Base-by-base conservation (phyloP, 495 filamentous ascomycete genomes). In the Chaetomidium leptoderma region DNA sequence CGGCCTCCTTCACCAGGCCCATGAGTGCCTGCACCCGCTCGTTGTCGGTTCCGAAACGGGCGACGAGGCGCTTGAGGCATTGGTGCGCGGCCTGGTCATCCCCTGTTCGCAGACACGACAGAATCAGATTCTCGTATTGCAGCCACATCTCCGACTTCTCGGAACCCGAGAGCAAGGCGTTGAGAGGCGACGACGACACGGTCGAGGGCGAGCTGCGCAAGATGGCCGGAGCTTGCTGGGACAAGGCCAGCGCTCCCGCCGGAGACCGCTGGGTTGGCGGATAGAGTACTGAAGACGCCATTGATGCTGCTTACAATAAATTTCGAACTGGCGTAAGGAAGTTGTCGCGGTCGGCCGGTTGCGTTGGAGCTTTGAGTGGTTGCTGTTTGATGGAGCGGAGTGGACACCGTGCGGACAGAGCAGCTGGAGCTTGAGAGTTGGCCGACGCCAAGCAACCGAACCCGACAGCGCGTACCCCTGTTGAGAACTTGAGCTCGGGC, bases 1-100 rank as follows among this genome's bases (percentile, higher is more conserved):
- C 81, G 10, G 93, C 92, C 71, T 98, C 93, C 60, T 91, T 83
- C 65, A 92, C 86, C 45, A 98, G 67, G 19, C 95, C 95, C 36
- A 77, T 76, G 48, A 98, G 71, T 2, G 86, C 91, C 80, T 90
- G 85, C 21, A 97, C 76, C 49, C 88, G 85, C 67, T 95, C 89
- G 65, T 96, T 93, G 30, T 83, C 76, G 13, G 77, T 72, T 36
- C 92, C 91, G 68, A 98, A 97, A 21, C 93, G 89, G 29, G 75
- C 74, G 8, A 82, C 84, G 43, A 98, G 78, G 32, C 80, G 81
- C 66, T 86, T 80, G 9, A 97, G 83, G 65, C 87, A 91, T 56
- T 77, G 61, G 51, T 82, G 80, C 13, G 93, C 93, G 44, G 88
- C 83, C 59, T 77, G 70, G 60, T 96, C 88, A 66, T 97, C 89